Base-by-base conservation (phyloP, 805 yeast genomes). In the Metschnikowia drakensbergensis region DNA sequence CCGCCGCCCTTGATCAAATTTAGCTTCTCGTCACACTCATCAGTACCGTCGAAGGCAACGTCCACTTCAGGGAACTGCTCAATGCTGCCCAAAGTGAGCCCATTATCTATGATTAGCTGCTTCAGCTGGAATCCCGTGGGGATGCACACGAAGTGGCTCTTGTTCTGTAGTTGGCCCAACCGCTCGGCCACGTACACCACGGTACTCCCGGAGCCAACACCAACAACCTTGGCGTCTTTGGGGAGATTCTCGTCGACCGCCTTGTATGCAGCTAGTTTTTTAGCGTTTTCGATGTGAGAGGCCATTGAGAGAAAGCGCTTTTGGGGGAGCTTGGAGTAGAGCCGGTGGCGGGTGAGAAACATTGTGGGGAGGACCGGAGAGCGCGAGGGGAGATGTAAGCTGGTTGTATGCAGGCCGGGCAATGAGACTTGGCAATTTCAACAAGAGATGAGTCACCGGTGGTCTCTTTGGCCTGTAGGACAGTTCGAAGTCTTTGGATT, bases 1-100 rank as follows among this genome's bases (percentile, higher is more conserved):
- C 99, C 99, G 42, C 99, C 99, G 57, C 99, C 99, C 70, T 94
- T 94, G 65, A 94, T 94, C 60, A 91, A 83, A 63, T 90, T 88
- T 58, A 94, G 75, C 22, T 76, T 63, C 4, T 80, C 63, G 67
- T 92, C 99, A 49, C 91, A 91, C 68, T 94, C 99, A 68, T 94
- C 99, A 2, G 99, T 98, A 39, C 99, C 99, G 67, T 94, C 99
- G 65, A 94, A 94, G 1, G 97, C 96, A 58, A 94, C 82, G 64
- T 94, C 99, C 39, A 94, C 72, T 26, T 77, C 76, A 2, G 96
- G 88, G 54, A 72, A 83, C 71, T 89, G 91, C 61, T 92, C 97
- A 51, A 92, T 80, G 7, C 86, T 75, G 1, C 96, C 96, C 54
- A 91, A 74, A 36, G 67, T 76, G 54, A 94, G 75, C 0, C 94